Conservation (phyloP, 768 basidiomycete genomes). For the Leccinum ochraceum region DNA sequence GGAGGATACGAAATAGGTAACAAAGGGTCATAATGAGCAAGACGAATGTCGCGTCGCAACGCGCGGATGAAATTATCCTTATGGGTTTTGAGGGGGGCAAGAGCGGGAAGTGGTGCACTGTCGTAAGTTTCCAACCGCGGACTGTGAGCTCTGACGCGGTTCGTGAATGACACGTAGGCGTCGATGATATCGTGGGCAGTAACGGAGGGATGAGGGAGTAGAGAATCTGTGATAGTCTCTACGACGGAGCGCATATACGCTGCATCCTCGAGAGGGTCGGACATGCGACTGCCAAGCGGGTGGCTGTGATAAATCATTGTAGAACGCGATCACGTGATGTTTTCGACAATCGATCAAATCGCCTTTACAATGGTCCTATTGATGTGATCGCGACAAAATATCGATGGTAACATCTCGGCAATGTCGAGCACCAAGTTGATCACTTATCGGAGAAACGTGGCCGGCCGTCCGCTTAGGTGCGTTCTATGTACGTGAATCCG, state of each 20-base stretch:
- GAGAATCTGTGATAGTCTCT: constrained; percentile 48
- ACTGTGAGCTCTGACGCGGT: constrained; percentile 38
- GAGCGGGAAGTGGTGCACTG: constrained; percentile 15
- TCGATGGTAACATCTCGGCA: background rate
- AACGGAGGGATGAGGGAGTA: constrained; percentile 39
- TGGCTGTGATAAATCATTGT: background rate
- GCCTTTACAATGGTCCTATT: too few species aligned
- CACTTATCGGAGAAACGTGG: background rate
- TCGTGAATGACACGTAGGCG: constrained; percentile 56
- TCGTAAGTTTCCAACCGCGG: constrained; percentile 7
- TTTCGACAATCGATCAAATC: too few species aligned
- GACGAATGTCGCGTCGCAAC: constrained; percentile 53
- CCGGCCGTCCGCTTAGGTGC: background rate
- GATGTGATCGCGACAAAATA: background rate
- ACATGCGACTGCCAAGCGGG: background rate
- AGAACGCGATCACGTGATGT: background rate
- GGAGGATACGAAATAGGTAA: constrained; percentile 13
- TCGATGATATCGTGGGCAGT: constrained; percentile 58
- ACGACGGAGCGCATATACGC: constrained; percentile 43
- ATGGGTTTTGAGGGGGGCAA: constrained; percentile 35
- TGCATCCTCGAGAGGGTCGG: constrained; percentile 15
- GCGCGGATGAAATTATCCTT: constrained; percentile 40
- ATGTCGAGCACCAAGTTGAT: background rate
- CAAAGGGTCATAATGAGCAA: constrained; percentile 40
- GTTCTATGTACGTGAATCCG: background rate